A percentile compares a stretch with the other conserved stretches of the same genome.
Evolutionary conservation across 352 stramenopile genomes (phyloP).

Genomic region (Pythium phragmitis): DNA sequence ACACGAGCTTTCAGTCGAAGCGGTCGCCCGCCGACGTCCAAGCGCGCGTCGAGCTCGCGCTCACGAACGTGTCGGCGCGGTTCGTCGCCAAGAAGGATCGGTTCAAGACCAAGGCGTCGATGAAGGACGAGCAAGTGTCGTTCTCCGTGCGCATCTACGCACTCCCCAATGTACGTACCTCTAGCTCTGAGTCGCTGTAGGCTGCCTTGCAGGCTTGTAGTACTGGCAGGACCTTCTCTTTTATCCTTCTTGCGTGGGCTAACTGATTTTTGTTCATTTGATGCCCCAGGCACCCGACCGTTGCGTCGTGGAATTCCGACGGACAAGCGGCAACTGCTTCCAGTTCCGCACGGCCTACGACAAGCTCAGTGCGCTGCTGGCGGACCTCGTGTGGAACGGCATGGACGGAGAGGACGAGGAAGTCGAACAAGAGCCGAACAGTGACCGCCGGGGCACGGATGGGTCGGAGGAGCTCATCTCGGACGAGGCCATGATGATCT

Average conservation of each 20-base stretch:
- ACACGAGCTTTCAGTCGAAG: constrained; percentile 75
- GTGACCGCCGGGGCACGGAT: constrained; percentile 5
- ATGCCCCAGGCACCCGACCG: constrained; percentile 37
- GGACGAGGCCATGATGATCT: constrained; percentile 84
- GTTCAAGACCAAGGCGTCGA: constrained; percentile 75
- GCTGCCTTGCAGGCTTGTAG: not conserved
- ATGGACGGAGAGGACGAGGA: constrained; percentile 31
- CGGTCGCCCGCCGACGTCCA: constrained; percentile 47
- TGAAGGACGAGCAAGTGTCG: constrained; percentile 54
- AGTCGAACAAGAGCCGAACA: constrained; percentile 21
- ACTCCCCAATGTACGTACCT: constrained; percentile 63
- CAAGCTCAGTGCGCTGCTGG: constrained; percentile 49
- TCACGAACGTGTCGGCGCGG: constrained; percentile 46
- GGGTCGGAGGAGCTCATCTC: constrained; percentile 71
- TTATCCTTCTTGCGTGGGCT: constrained; percentile 5
- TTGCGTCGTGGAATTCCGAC: constrained; percentile 72
- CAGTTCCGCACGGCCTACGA: constrained; percentile 78
- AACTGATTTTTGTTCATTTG: constrained; percentile 11
- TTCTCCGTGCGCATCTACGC: constrained; percentile 66
- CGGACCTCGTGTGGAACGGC: constrained; percentile 52
- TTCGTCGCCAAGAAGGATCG: constrained; percentile 57
- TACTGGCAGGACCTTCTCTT: no score
- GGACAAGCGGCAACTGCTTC: constrained; percentile 64
- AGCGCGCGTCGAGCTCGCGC: constrained; percentile 48
- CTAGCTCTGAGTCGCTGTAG: not conserved